Evolutionary conservation across 1,284 basidiomycete species (phyloP), one percentile per base, ranked within the genome.

Genomic region (Marasmius fiardii): DNA sequence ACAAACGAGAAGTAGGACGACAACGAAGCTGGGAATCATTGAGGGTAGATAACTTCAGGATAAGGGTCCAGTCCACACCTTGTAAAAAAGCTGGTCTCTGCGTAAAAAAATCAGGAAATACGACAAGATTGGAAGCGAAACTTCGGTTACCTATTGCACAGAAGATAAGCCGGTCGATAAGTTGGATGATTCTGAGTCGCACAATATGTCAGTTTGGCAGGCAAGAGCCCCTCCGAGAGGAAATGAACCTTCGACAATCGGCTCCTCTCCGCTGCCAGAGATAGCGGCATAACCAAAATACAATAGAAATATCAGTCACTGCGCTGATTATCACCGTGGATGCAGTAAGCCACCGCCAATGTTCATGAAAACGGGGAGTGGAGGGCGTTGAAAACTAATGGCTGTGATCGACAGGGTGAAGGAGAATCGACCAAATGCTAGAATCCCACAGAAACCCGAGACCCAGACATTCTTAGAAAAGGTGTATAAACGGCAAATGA

Each of bases 391-490:
- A 18, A 55, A 33, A n/a, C 47, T 48, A 2, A 51, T 24, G 3
- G 26, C 16, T 31, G 39, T 26, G 21, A 51, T 41, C 3, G 48
- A 18, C n/a, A 43, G 14, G 4, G 28, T 54, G 26, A 26, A 35
- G 4, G 41, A 8, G 2, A 50, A 23, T 20, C 54, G 23, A 10
- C 37, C 54, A 16, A 55, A 33, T 8, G 54, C 39, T 5, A 55
- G 28, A 31, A 51, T 1, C 20, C 45, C n/a, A 41, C 48, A 55
- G 4, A 55, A 21, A 5, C 33, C 23, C 3, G 54, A 43, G 18
- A 55, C 20, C 34, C 28, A 51, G 3, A 33, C 18, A 20, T 55
- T 55, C 28, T 35, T 43, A 8, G 54, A 55, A 31, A 55, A 55
- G 5, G 51, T 16, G 23, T 54, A 49, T 3, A 54, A 47, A 24